Percentiles rank a stretch among this genome's conserved stretches.
Conservation (phyloP, 177 flowering plant genomes). For the Tripterygium wilfordii region DNA sequence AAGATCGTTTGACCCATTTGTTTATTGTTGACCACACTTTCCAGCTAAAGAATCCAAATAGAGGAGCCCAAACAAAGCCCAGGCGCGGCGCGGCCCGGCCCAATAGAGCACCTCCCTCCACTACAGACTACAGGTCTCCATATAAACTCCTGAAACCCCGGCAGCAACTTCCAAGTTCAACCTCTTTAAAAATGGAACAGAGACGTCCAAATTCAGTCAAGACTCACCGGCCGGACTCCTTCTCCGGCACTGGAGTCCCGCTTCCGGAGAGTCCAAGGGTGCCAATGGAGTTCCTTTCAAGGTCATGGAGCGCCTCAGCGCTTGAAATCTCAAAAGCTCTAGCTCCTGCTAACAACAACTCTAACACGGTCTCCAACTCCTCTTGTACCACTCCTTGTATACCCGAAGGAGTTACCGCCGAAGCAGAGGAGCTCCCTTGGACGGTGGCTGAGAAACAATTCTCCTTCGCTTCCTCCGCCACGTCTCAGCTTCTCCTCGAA, state of each 20-base stretch:
- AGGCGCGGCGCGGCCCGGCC: too few species aligned
- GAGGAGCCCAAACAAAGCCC: too few species aligned
- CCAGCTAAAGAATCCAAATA: too few species aligned
- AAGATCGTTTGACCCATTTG: too few species aligned
- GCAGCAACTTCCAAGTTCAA: too few species aligned
- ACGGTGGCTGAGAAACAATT: constrained; percentile 38
- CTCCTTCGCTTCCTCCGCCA: constrained; percentile 60
- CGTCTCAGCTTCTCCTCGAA: constrained; percentile 77
- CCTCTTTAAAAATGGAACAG: constrained; percentile 23
- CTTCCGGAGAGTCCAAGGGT: constrained; percentile 72
- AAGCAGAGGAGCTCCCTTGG: constrained; percentile 25
- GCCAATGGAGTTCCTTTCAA: constrained; percentile 91
- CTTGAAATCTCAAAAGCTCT: constrained; percentile 71
- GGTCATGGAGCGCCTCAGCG: constrained; percentile 94
- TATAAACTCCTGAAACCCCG: too few species aligned
- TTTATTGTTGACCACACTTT: too few species aligned
- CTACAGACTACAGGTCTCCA: too few species aligned
- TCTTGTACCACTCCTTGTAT: constrained; percentile 18
- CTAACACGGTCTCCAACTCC: constrained; percentile 1
- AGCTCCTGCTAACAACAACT: constrained; percentile 27
- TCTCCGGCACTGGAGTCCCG: constrained; percentile 16
- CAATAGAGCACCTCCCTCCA: too few species aligned
- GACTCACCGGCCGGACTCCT: constrained; percentile 15
- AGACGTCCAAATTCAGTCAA: not conserved
- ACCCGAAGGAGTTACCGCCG: constrained; percentile 32